Evolutionary conservation across 2,329 filamentous ascomycete genomes (phyloP).

Genomic region (Neofusicoccum ribis): DNA sequence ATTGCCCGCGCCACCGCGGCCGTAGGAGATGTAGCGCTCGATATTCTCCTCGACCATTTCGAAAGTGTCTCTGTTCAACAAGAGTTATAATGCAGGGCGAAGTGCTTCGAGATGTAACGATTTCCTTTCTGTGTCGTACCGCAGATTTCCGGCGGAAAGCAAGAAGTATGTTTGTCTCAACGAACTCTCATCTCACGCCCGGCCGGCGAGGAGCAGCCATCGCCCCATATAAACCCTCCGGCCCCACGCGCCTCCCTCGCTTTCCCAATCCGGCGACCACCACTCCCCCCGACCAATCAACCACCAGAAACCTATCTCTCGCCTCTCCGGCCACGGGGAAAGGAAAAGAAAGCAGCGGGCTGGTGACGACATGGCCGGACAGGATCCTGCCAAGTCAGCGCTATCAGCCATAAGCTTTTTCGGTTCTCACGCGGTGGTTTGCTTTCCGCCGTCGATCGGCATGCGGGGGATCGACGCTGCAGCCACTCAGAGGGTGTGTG

Average conservation of each 20-base stretch:
- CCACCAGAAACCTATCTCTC: not conserved
- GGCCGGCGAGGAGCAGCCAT: too few relatives aligned
- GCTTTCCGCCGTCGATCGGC: not conserved
- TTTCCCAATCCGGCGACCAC: not conserved
- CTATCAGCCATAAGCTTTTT: not conserved
- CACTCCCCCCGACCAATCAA: not conserved
- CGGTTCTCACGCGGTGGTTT: too few relatives aligned
- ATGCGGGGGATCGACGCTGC: not conserved
- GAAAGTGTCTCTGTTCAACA: not conserved
- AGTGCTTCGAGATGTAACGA: not conserved
- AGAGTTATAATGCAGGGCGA: too few relatives aligned
- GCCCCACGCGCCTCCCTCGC: not conserved
- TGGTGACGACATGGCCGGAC: not conserved
- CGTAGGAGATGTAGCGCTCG: conserved; percentile 25
- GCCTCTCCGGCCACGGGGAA: too few relatives aligned
- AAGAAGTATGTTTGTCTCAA: too few relatives aligned
- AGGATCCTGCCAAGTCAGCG: not conserved
- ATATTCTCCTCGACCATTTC: conserved; percentile 11
- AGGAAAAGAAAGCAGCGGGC: not conserved
- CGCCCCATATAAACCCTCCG: not conserved
- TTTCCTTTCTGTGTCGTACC: not conserved
- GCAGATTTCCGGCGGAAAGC: too few relatives aligned
- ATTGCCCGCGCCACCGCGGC: conserved; percentile 28
- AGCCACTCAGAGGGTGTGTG: not conserved
- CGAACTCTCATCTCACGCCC: too few relatives aligned